Evolutionary conservation across 2,329 filamentous ascomycete species (phyloP).

Genomic region (Neonectria magnoliae): DNA sequence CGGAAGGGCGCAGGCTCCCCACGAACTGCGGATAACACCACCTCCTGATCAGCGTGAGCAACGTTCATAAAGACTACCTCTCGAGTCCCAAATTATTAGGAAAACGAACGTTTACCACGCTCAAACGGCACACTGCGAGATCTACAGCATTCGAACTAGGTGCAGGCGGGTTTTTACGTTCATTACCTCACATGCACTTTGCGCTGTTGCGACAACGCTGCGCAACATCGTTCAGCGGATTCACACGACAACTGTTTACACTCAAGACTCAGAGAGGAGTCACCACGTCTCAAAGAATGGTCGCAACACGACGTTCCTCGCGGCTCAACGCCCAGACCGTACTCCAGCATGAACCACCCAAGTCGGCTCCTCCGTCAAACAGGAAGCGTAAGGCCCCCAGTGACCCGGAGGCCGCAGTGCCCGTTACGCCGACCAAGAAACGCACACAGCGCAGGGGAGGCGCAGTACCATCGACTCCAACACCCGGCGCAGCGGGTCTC

Average conservation of each 20-base stretch:
- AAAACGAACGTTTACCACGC: not conserved
- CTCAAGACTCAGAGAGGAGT: conserved; percentile 16
- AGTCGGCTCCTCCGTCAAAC: conserved; percentile 33
- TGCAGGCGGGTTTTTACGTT: not conserved
- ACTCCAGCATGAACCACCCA: conserved; percentile 28
- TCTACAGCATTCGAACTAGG: not conserved
- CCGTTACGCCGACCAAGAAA: conserved; percentile 48
- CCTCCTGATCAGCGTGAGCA: conserved; percentile 7
- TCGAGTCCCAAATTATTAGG: not conserved
- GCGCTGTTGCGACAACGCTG: conserved; percentile 16
- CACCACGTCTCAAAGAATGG: conserved; percentile 38
- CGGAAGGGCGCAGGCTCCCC: conserved; percentile 17
- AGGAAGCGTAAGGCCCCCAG: conserved; percentile 50
- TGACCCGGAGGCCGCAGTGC: conserved; percentile 35
- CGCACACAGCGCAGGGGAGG: conserved; percentile 35
- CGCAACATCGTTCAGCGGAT: conserved; percentile 9
- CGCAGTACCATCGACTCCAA: conserved; percentile 56
- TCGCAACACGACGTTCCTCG: conserved; percentile 51
- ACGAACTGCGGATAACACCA: conserved; percentile 5
- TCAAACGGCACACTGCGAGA: not conserved
- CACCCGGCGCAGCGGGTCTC: conserved; percentile 55
- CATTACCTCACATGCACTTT: conserved; percentile 26
- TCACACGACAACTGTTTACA: conserved; percentile 17
- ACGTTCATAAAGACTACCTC: conserved; percentile 1
- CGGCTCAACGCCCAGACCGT: conserved; percentile 50